Evolutionary conservation across 257 asterid species (phyloP).

Genomic region (Forsythia viridissima): DNA sequence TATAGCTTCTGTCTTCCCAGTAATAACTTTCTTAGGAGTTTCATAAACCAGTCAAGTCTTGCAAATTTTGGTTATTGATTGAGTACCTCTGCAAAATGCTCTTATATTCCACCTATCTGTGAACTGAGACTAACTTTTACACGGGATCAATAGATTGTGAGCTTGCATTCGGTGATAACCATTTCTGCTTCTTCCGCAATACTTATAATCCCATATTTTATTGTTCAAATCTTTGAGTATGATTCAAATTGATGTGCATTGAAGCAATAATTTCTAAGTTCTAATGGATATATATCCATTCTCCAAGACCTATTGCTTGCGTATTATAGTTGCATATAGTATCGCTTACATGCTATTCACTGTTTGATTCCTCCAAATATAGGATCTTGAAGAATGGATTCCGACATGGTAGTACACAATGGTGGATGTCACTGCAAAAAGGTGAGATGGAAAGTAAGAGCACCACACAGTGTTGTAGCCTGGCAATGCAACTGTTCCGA

Average conservation of each 20-base stretch:
- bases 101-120: background rate
- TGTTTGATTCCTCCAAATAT: conserved; percentile 1
- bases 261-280: background rate
- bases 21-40: background rate
- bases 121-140: background rate
- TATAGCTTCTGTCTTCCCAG: background rate
- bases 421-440: conserved; percentile 92
- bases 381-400: conserved; percentile 33
- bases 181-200: background rate
- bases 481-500: conserved; percentile 85
- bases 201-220: background rate
- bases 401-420: conserved; percentile 46
- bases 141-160: background rate
- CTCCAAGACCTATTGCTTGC: background rate
- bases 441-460: conserved; percentile 70
- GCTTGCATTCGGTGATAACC: background rate
- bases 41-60: background rate
- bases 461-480: conserved; percentile 55
- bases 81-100: background rate
- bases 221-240: background rate
- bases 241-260: background rate
- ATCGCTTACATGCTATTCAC: background rate
- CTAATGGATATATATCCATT: too few relatives aligned
- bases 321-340: background rate
- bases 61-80: background rate